Evolutionary conservation across 2,329 filamentous ascomycete genomes (phyloP), one percentile per base, ranked within the genome.

Genomic region (Phoma sp.): DNA sequence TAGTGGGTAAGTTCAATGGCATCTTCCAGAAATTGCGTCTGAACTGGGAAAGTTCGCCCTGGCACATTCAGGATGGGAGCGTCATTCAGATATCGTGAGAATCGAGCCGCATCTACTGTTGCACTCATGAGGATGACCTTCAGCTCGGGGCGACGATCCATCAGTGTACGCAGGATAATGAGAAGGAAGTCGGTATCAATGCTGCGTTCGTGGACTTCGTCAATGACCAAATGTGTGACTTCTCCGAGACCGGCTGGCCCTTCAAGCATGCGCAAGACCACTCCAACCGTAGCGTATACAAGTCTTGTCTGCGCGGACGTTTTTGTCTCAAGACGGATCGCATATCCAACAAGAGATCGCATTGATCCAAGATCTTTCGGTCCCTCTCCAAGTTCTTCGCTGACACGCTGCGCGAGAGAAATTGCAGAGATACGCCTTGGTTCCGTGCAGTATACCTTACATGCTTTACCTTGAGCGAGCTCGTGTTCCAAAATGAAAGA

Each of bases 191-290:
- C 95, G 52, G 93, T 96, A 71, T 99, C 95, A 64, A 99, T 98
- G 10, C 91, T 75, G 30, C 93, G 87, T 74, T 99, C 95, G 70
- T 99, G 95, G 2, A 98, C 93, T 75, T 99, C 95, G 69, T 99
- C 95, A n/a, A 99, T 86, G 40, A 99, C 87, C 55, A 99, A 79
- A 77, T 98, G 95, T 0, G 93, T 96, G 47, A 99, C 88, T 60
- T 97, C 93, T 52, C 86, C 84, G 38, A 99, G 83, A 51, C 96
- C 89, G 60, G 91, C 89, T 0, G 91, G 90, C 7, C 89, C 88
- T 74, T 99, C 95, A 11, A 99, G 82, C 93, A 99, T 98, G 25
- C 95, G 87, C 81, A 99, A 90, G n/a, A 99, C 91, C 53, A 99
- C 96, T 78, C 95, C 86, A 39, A 86, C 86, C 23, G 85, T 97